Percentiles rank a stretch among this genome's conserved stretches.
phyloP scores from a whole-genome alignment of 2,329 filamentous ascomycete genomes.

The Aureobasidium melanogenum region DNA sequence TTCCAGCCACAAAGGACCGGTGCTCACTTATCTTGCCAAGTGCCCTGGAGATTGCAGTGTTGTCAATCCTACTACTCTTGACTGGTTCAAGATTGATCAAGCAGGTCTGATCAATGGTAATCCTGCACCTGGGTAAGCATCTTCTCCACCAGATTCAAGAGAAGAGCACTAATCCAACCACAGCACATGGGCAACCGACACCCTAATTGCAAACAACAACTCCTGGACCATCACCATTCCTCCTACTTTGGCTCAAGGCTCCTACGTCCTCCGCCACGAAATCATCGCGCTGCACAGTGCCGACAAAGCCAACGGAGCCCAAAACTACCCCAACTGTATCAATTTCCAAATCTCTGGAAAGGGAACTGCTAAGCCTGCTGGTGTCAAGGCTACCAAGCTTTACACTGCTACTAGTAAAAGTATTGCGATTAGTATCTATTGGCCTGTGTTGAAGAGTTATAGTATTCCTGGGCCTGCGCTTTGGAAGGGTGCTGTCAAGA shows the following conservation, averaged over 20 bases:
- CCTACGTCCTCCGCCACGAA: constrained; percentile 53
- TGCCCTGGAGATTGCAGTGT: constrained; percentile 46
- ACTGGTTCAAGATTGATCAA: constrained; percentile 57
- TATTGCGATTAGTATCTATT: constrained; percentile 52
- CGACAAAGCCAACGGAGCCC: constrained; percentile 33
- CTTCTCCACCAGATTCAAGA: neutral
- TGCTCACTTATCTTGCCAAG: constrained; percentile 55
- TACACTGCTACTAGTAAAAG: constrained; percentile 51
- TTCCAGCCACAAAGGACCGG: constrained; percentile 52
- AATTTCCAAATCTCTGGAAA: constrained; percentile 52
- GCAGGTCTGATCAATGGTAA: constrained; percentile 42
- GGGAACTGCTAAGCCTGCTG: constrained; percentile 41
- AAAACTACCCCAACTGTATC: constrained; percentile 42
- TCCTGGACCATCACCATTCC: constrained; percentile 46
- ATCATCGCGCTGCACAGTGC: constrained; percentile 52
- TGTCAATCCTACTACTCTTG: constrained; percentile 44
- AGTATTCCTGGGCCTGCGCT: constrained; percentile 43
- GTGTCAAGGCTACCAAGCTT: constrained; percentile 44
- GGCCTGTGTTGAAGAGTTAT: constrained; percentile 34
- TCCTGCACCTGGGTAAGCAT: constrained; percentile 30
- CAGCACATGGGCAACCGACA: constrained; percentile 46
- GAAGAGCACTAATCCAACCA: neutral
- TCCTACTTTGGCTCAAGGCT: constrained; percentile 42
- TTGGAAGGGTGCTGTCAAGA: constrained; percentile 11
- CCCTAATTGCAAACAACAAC: constrained; percentile 40